phyloP scores from a whole-genome alignment of 2,329 filamentous ascomycete species.

The Xylariomycetidae sp. region DNA sequence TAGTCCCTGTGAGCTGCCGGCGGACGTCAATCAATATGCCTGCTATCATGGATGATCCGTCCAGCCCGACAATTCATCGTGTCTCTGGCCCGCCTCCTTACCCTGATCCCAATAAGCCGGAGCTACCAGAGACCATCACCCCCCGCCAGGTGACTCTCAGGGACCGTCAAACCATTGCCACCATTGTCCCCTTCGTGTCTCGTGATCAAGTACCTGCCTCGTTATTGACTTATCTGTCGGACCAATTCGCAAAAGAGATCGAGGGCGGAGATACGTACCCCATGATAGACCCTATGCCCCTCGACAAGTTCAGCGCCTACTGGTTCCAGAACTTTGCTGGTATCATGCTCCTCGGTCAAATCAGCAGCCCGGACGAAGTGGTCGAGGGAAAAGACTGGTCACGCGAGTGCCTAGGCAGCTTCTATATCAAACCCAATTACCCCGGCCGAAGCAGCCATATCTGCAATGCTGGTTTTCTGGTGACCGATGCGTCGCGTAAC shows the following conservation, averaged over 20 bases:
- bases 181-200: slow-evolving; percentile 77
- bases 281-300: slow-evolving; percentile 71
- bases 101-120: slow-evolving; percentile 55
- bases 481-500: slow-evolving; percentile 68
- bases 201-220: slow-evolving; percentile 69
- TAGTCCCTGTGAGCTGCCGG: too few relatives aligned
- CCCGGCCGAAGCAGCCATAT: slow-evolving; percentile 86
- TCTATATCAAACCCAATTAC: slow-evolving; percentile 94
- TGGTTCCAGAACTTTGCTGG: slow-evolving; percentile 91
- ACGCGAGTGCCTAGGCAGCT: slow-evolving; percentile 78
- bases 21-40: too few relatives aligned
- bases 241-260: slow-evolving; percentile 85
- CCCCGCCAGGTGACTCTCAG: slow-evolving; percentile 77
- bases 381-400: slow-evolving; percentile 67
- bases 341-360: slow-evolving; percentile 78
- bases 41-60: slow-evolving; percentile 74
- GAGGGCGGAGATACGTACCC: slow-evolving; percentile 90
- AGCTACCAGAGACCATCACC: slow-evolving; percentile 63
- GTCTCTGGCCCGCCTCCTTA: slow-evolving; percentile 63
- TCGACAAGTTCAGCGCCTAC: slow-evolving; percentile 73
- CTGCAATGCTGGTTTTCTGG: slow-evolving; percentile 78
- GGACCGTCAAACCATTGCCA: slow-evolving; percentile 79
- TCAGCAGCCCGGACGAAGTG: slow-evolving; percentile 57
- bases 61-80: slow-evolving; percentile 64
- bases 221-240: slow-evolving; percentile 71